Percentiles rank a stretch among this genome's conserved stretches.
Evolutionary conservation across 805 yeast species (phyloP).

Genomic region (Allodekkera sacchari): DNA sequence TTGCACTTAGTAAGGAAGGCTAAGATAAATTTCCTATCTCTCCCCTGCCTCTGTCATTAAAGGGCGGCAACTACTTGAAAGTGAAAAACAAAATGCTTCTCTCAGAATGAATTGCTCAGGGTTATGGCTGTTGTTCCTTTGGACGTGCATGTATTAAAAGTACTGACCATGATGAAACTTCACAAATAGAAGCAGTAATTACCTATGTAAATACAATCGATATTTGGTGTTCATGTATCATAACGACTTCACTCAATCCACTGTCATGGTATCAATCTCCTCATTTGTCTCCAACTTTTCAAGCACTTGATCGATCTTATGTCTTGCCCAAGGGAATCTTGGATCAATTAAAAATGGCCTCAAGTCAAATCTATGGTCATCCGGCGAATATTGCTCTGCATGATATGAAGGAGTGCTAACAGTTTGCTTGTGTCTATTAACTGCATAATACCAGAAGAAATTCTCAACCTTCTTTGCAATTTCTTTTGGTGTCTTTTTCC

Average conservation of each 20-base stretch:
- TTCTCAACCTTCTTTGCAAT: slow-evolving; percentile 88
- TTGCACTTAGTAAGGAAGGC: too few species aligned
- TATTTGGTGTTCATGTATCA: background rate
- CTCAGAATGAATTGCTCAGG: too few species aligned
- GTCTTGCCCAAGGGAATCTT: slow-evolving; percentile 80
- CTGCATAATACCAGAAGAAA: slow-evolving; percentile 89
- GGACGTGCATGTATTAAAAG: too few species aligned
- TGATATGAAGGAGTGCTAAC: slow-evolving; percentile 96
- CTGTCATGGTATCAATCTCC: slow-evolving; percentile 32
- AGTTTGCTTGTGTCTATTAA: slow-evolving; percentile 95
- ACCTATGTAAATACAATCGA: too few species aligned
- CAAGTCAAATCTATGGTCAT: slow-evolving; percentile 91
- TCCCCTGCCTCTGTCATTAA: too few species aligned
- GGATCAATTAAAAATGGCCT: slow-evolving; percentile 95
- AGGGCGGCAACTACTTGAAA: too few species aligned
- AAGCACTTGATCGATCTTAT: slow-evolving; percentile 77
- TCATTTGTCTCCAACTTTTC: slow-evolving; percentile 39
- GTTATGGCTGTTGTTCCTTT: too few species aligned
- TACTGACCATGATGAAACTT: too few species aligned
- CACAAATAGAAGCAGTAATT: too few species aligned
- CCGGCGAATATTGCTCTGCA: slow-evolving; percentile 97
- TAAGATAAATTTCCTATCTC: too few species aligned
- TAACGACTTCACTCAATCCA: slow-evolving; percentile 31
- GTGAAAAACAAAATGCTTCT: too few species aligned
- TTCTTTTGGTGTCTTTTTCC: slow-evolving; percentile 69